Evolutionary conservation across 371 early-diverging fungal genomes (phyloP), one percentile per base, ranked within the genome.

Genomic region (Syncephalastrum monosporum): DNA sequence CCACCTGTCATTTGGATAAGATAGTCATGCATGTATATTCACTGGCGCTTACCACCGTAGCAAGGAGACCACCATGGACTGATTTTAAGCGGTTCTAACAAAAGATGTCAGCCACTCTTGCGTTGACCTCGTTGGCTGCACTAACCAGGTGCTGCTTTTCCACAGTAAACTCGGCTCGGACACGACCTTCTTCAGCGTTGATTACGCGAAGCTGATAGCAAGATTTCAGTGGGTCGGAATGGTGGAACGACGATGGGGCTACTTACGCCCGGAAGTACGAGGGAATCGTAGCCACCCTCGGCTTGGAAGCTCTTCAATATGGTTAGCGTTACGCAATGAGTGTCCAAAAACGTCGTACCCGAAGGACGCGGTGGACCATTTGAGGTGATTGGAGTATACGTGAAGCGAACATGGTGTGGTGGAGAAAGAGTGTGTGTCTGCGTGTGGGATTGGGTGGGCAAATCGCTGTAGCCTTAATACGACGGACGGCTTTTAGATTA

Each of bases 31-130:
- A 47, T 45, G 16, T 21, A 41, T 6, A 13, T 10, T 10, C 10
- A 33, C 12, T 33, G 38, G 8, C 38, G 51, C 72, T 57, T 69
- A 85, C 82, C 48, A 79, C 74, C 1, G 86, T 81, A 15, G 84
- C 79, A 12, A 82, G 60, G 16, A 86, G 46, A 7, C 86, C 86
- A 46, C 86, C 86, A 64, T 86, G 86, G 5, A 82, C 75, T n/a
- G 77, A 71, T 15, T 71, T 65, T 2, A 82, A 65, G 10, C 83
- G 77, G 63, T 86, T 86, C 86, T 86, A 50, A 15, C 21, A 21
- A 6, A 8, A 33, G 38, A 12, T 33, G 38, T 33, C 38, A 33
- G 38, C 38, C 12, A 33, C 24, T 17, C 43, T 21, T 33, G 8
- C 16, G 47, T 27, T 15, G 10, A 29, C 16, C n/a, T 29, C 14